phyloP scores from a whole-genome alignment of 352 stramenopile genomes.

The Albugo laibachii region DNA sequence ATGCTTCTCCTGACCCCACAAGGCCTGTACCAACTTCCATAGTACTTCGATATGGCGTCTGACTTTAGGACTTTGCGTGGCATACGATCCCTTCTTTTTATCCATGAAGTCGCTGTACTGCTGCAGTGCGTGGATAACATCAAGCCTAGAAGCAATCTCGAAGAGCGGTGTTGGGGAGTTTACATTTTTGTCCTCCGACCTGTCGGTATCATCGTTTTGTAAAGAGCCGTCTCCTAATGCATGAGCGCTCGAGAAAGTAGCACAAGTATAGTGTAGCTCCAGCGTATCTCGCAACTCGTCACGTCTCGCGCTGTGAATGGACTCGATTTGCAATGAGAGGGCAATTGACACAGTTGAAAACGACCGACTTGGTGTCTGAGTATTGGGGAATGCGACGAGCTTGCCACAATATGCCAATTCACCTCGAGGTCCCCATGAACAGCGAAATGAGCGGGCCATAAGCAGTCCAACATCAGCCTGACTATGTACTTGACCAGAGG shows the following conservation, averaged over 20 bases:
- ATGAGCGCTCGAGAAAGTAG: constrained; percentile 1
- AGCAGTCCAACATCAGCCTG: constrained; percentile 44
- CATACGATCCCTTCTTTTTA: too few species aligned
- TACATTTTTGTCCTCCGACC: too few species aligned
- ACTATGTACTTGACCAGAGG: constrained; percentile 16
- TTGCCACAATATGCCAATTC: constrained; percentile 45
- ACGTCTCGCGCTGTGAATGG: too few species aligned
- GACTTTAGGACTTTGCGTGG: neutral
- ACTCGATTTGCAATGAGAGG: constrained; percentile 10
- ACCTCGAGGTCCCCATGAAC: constrained; percentile 58
- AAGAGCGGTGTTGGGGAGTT: too few species aligned
- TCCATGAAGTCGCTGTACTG: constrained; percentile 35
- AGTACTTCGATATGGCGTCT: constrained; percentile 14
- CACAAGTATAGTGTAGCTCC: constrained; percentile 34
- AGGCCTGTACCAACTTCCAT: constrained; percentile 47
- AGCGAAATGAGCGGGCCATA: constrained; percentile 62
- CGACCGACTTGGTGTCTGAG: neutral
- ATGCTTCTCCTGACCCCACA: constrained; percentile 60
- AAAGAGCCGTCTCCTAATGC: too few species aligned
- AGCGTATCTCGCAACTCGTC: constrained; percentile 7
- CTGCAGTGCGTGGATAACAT: constrained; percentile 31
- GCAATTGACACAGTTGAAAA: constrained; percentile 17
- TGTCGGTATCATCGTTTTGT: too few species aligned
- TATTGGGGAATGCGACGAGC: constrained; percentile 10
- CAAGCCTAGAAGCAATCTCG: constrained; percentile 1